Evolutionary conservation across 1,284 basidiomycete genomes (phyloP).

Genomic region (Leccinum holopus): DNA sequence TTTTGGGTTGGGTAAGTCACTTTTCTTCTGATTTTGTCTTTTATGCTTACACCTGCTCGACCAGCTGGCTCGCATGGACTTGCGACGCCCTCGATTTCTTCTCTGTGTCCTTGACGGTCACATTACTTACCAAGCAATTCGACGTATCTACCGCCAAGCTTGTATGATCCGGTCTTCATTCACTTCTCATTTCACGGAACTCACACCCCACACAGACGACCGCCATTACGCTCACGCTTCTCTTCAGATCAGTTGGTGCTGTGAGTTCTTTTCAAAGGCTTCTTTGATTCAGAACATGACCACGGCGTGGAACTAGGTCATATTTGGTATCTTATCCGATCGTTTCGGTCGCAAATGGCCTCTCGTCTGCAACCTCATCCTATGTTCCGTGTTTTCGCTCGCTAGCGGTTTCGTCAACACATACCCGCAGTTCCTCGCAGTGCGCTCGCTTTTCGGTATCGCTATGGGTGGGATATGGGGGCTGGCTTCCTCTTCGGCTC

Average conservation of each 20-base stretch:
- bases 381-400: conserved; percentile 77
- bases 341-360: conserved; percentile 91
- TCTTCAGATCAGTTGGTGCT: conserved; percentile 88
- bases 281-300: too few species aligned
- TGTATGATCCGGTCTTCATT: conserved; percentile 40
- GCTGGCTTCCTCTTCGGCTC: conserved; percentile 52
- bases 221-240: conserved; percentile 89
- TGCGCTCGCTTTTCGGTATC: conserved; percentile 80
- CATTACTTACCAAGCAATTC: conserved; percentile 56
- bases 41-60: not conserved
- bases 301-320: too few species aligned
- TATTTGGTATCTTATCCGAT: too few species aligned
- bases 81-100: conserved; percentile 86
- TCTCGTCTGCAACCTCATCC: conserved; percentile 70
- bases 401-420: conserved; percentile 74
- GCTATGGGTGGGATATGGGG: conserved; percentile 90
- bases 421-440: conserved; percentile 65
- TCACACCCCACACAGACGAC: conserved; percentile 51
- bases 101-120: conserved; percentile 73
- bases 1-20: conserved; percentile 59
- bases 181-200: conserved; percentile 1
- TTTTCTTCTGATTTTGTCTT: not conserved
- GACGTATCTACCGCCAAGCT: conserved; percentile 45
- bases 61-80: conserved; percentile 76
- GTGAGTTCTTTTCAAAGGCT: conserved; percentile 36